Base-by-base conservation (phyloP, 116 monocot species). In the Dioscorea cayenensis region DNA sequence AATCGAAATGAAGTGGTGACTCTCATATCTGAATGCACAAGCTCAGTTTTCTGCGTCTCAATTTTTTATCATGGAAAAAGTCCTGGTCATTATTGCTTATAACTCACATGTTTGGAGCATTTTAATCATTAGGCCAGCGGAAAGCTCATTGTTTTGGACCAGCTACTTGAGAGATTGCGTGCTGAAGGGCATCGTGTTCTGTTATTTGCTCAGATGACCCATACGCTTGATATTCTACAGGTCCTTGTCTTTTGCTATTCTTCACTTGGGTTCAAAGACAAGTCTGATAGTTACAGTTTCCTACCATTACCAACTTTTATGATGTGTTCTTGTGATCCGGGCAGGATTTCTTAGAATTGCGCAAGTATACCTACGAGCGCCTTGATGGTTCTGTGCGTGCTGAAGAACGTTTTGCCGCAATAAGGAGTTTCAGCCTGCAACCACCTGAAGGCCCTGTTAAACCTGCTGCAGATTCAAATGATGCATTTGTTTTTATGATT, bases 321-420 rank as follows among this genome's bases (percentile, higher is more conserved):
- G 28, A 60, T 49, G 22, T 27, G 14, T 32, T 7, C 20, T 19
- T 66, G 21, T 77, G 32, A 17, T 67, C 38, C 19, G 60, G 64
- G 13, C 51, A 97, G 96, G 96, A 97, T 72, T 97, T 83, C 70
- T 80, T 97, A 52, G 96, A 92, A 83, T 78, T 97, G 50, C 85
- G 96, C 0, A 88, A 83, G 27, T 97, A 90, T 79, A 84, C 88
- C 49, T 97, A 97, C 81, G 90, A 97, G 71, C 81, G 93, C 17
- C 88, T 97, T 81, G 96, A 97, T 86, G 96, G 92, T 67, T 97
- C 96, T 70, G 88, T 97, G 55, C 87, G 96, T 79, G 92, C 96
- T 52, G 96, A 97, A 77, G 96, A 97, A 66, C 90, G 93, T 58
- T 97, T 97, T 97, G 84, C 93, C 79, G 96, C 96, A 73, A 97